phyloP scores from a whole-genome alignment of 495 filamentous ascomycete genomes.

The Podospora anserina region DNA sequence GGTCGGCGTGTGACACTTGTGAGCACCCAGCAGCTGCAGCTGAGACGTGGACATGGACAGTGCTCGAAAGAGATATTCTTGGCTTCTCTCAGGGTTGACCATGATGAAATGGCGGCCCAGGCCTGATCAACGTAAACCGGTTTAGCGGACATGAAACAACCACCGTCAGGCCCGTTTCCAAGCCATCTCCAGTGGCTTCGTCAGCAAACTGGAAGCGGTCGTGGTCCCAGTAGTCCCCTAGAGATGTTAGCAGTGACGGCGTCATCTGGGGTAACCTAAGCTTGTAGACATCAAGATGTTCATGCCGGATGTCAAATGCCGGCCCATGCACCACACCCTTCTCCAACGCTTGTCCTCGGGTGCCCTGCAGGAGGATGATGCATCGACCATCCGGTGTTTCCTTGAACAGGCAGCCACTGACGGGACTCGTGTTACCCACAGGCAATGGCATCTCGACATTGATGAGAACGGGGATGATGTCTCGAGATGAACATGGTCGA shows the following conservation, averaged over 20 bases:
- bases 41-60: slow-evolving; percentile 3
- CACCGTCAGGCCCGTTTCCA: neutral
- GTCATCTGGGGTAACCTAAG: slow-evolving; percentile 1
- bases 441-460: neutral
- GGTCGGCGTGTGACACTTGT: slow-evolving; percentile 11
- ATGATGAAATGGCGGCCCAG: slow-evolving; percentile 11
- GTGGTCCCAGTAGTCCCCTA: neutral
- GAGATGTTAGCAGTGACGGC: neutral
- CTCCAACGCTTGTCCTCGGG: neutral
- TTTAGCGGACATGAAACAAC: neutral
- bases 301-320: slow-evolving; percentile 6
- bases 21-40: neutral
- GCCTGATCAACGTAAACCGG: neutral
- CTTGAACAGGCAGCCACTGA: neutral
- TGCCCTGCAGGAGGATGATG: slow-evolving; percentile 1
- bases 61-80: neutral
- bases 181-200: neutral
- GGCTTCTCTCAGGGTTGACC: neutral
- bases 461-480: neutral
- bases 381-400: neutral
- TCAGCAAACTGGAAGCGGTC: neutral
- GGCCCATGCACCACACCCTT: neutral
- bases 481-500: neutral
- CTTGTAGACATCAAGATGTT: neutral
- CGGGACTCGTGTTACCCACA: neutral